These are phyloP conservation scores for Leishmania gerbilli DNA, from an alignment of 208 protist species.

Conservation along the genomic window DNA sequence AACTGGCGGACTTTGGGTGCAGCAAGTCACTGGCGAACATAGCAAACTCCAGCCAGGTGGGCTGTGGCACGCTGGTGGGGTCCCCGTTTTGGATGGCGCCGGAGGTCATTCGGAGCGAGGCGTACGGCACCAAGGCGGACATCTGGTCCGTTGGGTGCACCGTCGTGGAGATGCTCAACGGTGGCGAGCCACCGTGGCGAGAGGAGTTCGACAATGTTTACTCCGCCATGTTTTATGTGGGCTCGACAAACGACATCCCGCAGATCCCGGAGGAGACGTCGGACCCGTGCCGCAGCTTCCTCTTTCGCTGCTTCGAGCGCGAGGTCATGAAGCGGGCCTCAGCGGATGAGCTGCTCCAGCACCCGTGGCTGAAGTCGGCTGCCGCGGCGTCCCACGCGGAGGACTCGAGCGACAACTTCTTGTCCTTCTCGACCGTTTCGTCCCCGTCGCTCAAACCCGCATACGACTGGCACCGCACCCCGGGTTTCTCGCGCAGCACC, in stretches of 20 bases:
- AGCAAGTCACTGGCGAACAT: slow-evolving; percentile 73
- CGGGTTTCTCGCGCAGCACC: slow-evolving; percentile 4
- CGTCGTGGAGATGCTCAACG: slow-evolving; percentile 92
- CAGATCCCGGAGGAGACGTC: slow-evolving; percentile 71
- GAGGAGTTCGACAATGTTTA: slow-evolving; percentile 84
- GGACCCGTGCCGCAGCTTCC: slow-evolving; percentile 67
- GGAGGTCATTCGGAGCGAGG: slow-evolving; percentile 84
- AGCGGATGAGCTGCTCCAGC: slow-evolving; percentile 72
- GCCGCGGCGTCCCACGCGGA: slow-evolving; percentile 24
- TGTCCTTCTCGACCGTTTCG: slow-evolving; percentile 20
- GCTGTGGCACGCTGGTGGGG: slow-evolving; percentile 74
- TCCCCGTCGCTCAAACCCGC: slow-evolving; percentile 7
- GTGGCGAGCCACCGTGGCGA: slow-evolving; percentile 72
- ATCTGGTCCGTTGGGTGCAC: slow-evolving; percentile 95
- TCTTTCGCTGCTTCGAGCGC: slow-evolving; percentile 78
- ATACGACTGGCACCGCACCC: slow-evolving; percentile 6
- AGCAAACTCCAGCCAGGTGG: slow-evolving; percentile 50
- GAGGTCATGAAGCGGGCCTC: slow-evolving; percentile 70
- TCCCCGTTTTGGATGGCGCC: slow-evolving; percentile 91
- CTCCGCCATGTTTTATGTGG: slow-evolving; percentile 81
- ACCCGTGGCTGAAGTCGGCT: slow-evolving; percentile 58
- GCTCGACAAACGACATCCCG: slow-evolving; percentile 70
- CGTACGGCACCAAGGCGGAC: slow-evolving; percentile 87
- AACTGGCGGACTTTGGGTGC: slow-evolving; percentile 92
- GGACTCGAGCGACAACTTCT: slow-evolving; percentile 28